These are phyloP conservation scores for Daldinia decipiens DNA, from an alignment of 495 filamentous ascomycete species.

Conservation along the genomic window DNA sequence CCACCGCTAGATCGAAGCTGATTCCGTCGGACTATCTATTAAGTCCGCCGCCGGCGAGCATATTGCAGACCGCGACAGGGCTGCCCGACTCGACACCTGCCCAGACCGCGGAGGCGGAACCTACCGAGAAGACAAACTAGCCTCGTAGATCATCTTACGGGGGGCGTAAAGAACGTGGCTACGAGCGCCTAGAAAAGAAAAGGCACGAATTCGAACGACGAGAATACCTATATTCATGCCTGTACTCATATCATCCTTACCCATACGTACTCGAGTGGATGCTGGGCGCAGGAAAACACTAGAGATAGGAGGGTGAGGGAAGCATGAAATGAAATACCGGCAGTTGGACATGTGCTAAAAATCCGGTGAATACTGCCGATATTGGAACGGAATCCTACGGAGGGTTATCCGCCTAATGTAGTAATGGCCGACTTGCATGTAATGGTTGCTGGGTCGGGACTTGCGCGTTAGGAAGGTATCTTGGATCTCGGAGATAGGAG, in stretches of 20 bases:
- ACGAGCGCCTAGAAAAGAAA: constrained; percentile 23
- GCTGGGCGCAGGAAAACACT: constrained; percentile 13
- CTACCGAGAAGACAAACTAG: constrained; percentile 37
- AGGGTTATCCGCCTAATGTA: constrained; percentile 29
- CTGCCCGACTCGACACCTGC: constrained; percentile 21
- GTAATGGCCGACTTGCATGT: constrained; percentile 25
- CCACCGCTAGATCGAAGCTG: constrained; percentile 71
- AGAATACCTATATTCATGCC: constrained; percentile 13
- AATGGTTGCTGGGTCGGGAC: constrained; percentile 24
- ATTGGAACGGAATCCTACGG: constrained; percentile 38
- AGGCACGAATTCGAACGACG: constrained; percentile 7
- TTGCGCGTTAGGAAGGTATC: constrained; percentile 8
- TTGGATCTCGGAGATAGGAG: neutral
- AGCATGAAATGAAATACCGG: constrained; percentile 34
- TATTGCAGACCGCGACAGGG: constrained; percentile 58
- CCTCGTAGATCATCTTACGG: constrained; percentile 38
- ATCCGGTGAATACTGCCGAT: constrained; percentile 28
- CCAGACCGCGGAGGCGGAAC: constrained; percentile 29
- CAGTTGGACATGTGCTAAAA: constrained; percentile 44
- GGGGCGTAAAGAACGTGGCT: constrained; percentile 43
- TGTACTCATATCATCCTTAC: neutral
- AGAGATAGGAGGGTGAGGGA: constrained; percentile 13
- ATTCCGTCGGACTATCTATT: constrained; percentile 77
- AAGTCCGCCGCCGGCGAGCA: constrained; percentile 73
- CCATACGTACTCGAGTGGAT: constrained; percentile 2